These are phyloP conservation scores for Madurella mycetomatis DNA, from an alignment of 2,329 filamentous ascomycete genomes.

Conservation along the genomic window DNA sequence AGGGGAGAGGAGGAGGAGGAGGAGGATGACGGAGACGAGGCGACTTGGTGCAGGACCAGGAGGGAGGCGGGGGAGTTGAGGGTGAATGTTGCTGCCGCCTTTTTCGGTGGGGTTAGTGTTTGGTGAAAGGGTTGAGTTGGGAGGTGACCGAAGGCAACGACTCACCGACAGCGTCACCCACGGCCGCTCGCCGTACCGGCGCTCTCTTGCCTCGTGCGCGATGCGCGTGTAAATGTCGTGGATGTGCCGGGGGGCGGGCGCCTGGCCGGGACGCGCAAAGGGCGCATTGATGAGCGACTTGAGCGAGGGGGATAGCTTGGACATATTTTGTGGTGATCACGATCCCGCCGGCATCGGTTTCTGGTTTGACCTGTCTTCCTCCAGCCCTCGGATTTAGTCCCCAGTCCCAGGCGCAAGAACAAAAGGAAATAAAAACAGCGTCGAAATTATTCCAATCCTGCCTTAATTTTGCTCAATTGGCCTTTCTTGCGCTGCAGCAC, in stretches of 20 bases:
- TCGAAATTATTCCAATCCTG: not conserved
- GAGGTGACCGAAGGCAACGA: not conserved
- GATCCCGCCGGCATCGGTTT: not conserved
- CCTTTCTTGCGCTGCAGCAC: not conserved
- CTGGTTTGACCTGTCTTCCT: not conserved
- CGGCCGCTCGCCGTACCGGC: constrained; percentile 57
- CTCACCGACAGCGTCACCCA: constrained; percentile 61
- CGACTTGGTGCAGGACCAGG: constrained; percentile 54
- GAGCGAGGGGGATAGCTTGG: constrained; percentile 65
- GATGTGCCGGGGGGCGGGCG: constrained; percentile 60
- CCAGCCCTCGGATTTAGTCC: not conserved
- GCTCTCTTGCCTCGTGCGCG: constrained; percentile 56
- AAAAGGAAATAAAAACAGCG: not conserved
- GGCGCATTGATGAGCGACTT: constrained; percentile 71
- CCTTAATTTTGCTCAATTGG: not conserved
- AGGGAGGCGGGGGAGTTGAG: constrained; percentile 80
- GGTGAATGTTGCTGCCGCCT: constrained; percentile 80
- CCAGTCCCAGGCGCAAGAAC: not conserved
- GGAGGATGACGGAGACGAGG: constrained; percentile 28
- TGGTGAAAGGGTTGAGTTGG: not conserved
- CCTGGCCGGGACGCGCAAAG: constrained; percentile 60
- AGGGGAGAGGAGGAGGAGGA: constrained; percentile 28
- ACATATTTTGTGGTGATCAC: constrained; percentile 46
- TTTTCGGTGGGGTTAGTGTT: not conserved
- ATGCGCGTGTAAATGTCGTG: constrained; percentile 60